These are phyloP conservation scores for Solanum verrucosum DNA, from an alignment of 257 asterid genomes.

Conservation along the genomic window DNA sequence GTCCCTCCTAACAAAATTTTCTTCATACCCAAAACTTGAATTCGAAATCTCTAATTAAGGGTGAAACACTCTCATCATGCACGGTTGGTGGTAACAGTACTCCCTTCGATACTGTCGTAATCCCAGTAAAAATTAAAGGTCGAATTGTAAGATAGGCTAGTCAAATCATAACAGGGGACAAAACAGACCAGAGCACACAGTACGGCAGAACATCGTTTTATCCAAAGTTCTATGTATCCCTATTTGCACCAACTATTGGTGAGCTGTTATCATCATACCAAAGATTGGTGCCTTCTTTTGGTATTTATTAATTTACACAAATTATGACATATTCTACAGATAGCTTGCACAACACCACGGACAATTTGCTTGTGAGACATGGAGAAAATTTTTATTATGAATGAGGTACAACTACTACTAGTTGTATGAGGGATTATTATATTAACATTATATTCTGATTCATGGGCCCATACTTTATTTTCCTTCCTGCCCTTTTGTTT, in stretches of 20 bases:
- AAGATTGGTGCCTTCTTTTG: background rate
- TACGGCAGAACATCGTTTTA: background rate
- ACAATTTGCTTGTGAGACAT: background rate
- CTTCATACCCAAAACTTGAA: accelerated
- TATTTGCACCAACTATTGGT: background rate
- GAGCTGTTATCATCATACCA: background rate
- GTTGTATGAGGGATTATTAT: too few relatives aligned
- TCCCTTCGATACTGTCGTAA: background rate
- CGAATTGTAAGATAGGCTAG: background rate
- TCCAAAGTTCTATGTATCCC: background rate
- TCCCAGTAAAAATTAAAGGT: background rate
- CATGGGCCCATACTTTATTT: too few relatives aligned
- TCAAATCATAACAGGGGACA: background rate
- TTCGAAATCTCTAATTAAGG: accelerated
- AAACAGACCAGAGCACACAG: background rate
- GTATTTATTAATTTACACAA: background rate
- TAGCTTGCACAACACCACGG: background rate
- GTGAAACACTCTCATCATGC: too few relatives aligned
- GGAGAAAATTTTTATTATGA: background rate
- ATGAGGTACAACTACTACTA: too few relatives aligned
- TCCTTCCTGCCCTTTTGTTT: too few relatives aligned
- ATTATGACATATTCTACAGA: background rate
- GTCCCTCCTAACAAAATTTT: too few relatives aligned
- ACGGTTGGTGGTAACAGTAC: too few relatives aligned
- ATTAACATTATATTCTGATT: too few relatives aligned